Evolutionary conservation across 352 stramenopile genomes (phyloP).

Genomic region (Pythium guiyangense): DNA sequence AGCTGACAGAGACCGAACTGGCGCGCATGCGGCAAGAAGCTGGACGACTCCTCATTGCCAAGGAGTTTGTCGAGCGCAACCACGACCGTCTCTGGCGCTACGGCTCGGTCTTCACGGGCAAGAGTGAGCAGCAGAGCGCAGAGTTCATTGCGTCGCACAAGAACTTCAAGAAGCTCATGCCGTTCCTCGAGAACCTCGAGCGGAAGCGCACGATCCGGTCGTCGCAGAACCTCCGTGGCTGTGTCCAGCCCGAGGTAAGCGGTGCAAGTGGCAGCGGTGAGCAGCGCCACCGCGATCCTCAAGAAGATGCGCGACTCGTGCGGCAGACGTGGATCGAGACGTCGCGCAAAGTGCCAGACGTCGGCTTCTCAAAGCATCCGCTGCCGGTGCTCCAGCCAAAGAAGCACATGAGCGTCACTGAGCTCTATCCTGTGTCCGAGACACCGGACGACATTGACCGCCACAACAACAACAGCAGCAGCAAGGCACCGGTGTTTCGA

Average conservation of each 20-base stretch:
- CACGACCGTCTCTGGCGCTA: constrained; percentile 61
- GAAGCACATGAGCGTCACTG: constrained; percentile 21
- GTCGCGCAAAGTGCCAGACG: constrained; percentile 41
- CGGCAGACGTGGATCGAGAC: constrained; percentile 59
- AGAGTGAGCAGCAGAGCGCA: constrained; percentile 49
- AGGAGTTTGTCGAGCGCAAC: constrained; percentile 70
- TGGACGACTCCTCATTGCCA: constrained; percentile 52
- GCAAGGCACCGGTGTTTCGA: no score
- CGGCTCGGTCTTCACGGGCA: constrained; percentile 56
- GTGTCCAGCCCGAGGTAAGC: constrained; percentile 12
- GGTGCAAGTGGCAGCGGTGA: neutral
- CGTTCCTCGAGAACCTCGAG: constrained; percentile 54
- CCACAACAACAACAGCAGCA: neutral
- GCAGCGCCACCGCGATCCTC: constrained; percentile 1
- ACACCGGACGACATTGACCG: neutral
- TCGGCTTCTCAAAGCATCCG: constrained; percentile 36
- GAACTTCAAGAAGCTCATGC: constrained; percentile 64
- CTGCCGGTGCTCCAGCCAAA: constrained; percentile 44
- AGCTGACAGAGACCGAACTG: constrained; percentile 28
- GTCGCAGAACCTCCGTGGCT: constrained; percentile 42
- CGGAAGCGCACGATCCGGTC: constrained; percentile 55
- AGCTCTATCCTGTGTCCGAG: constrained; percentile 6
- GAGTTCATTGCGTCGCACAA: constrained; percentile 60
- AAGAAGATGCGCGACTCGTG: constrained; percentile 9
- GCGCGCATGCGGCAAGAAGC: constrained; percentile 45